A percentile compares a stretch with the other conserved stretches of the same genome.
Conservation (phyloP, 345 rosid genomes). For the Heritiera littoralis region DNA sequence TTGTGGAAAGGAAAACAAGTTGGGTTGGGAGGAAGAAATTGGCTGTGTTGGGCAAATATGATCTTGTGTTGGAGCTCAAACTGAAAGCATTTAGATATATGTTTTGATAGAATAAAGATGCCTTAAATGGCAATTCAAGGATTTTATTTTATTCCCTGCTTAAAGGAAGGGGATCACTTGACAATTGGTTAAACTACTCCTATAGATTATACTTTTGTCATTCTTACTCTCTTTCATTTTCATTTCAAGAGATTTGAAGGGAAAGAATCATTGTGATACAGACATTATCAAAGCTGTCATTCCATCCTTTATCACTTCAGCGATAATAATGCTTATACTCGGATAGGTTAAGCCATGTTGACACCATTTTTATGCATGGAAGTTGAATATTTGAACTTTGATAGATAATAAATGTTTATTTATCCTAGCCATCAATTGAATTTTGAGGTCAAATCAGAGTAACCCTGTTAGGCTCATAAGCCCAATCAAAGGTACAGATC, state of each 20-base stretch:
- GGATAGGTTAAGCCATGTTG: not conserved
- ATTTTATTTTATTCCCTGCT: conserved; percentile 21
- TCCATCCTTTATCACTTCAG: not conserved
- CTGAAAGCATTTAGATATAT: not conserved
- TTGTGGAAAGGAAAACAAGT: not conserved
- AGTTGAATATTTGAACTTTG: not conserved
- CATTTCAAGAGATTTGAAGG: conserved; percentile 16
- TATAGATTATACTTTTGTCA: conserved; percentile 16
- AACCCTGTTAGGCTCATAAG: no score
- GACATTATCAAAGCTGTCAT: not conserved
- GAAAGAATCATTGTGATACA: not conserved
- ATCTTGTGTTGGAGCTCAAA: not conserved
- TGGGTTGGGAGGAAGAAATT: conserved; percentile 11
- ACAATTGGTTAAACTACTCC: conserved; percentile 29
- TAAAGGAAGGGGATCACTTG: conserved; percentile 39
- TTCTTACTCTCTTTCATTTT: not conserved
- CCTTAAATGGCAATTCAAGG: conserved; percentile 44
- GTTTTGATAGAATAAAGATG: conserved; percentile 36
- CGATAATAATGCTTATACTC: not conserved
- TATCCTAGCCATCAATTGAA: not conserved
- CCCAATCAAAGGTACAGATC: no score
- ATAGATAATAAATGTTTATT: not conserved
- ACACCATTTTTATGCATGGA: not conserved
- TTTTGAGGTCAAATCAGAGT: not conserved
- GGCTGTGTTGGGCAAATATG: not conserved